Evolutionary conservation across 495 filamentous ascomycete genomes (phyloP), one percentile per base, ranked within the genome.

Genomic region (Penicillium cinerascens): DNA sequence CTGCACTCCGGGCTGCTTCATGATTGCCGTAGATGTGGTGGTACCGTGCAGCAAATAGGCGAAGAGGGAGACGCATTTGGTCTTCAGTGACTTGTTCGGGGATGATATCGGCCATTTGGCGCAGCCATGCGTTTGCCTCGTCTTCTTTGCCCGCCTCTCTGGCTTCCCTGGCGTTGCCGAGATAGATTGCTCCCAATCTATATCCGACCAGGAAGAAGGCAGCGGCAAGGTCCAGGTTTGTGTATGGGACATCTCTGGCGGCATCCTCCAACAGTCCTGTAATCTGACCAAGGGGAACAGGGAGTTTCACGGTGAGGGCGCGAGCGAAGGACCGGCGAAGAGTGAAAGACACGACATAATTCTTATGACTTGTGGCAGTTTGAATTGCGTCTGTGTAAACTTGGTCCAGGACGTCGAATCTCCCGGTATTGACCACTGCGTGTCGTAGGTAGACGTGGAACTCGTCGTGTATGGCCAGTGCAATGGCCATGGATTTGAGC

Each of bases 1-100:
- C 44, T 15, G 17, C 4, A 9, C 37, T 29, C 16, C 44, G 45
- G 39, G 49, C 55, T 13, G 17, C 11, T 2, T n/a, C 29, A 15
- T 21, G 17, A 7, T 56, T 23, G 1, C 33, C 23, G 9, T 47
- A 4, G n/a, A 41, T 6, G 9, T 41, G n/a, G 18, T 46, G 42
- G 36, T 42, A 56, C 18, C 53, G 40, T 5, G 53, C 47, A 15
- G 33, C 16, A 27, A 46, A 56, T 2, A 51, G 36, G 6, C 36
- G 40, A 0, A 41, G 47, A 2, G 53, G 47, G 8, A 56, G 42
- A 25, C 27, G 42, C 40, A 56, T 38, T 26, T 56, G 53, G n/a
- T 22, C 8, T 36, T 50, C 47, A 3, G 40, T 37, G 20, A 54
- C 43, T 40, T 45, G 9, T 17, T 52, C 50, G 4, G 50, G 50